These are phyloP conservation scores for Fonsecaea nubica DNA, from an alignment of 2,329 filamentous ascomycete species.

Conservation along the genomic window DNA sequence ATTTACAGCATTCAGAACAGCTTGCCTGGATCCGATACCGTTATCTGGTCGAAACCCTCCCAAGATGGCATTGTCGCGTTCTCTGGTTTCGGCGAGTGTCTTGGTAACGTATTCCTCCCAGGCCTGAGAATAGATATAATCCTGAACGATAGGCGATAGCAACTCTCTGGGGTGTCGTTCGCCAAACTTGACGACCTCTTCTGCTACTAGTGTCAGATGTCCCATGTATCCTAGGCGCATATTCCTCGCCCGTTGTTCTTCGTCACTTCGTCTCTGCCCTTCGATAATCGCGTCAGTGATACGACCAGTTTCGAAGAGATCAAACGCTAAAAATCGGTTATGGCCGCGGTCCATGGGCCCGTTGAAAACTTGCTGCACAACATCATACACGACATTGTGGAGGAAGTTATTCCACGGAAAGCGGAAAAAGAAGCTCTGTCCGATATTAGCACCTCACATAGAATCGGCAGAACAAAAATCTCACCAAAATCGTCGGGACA, in stretches of 20 bases:
- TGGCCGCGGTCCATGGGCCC: constrained; percentile 96
- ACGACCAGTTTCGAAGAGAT: constrained; percentile 88
- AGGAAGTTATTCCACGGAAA: constrained; percentile 99
- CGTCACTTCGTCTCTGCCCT: constrained; percentile 85
- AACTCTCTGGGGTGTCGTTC: constrained; percentile 90
- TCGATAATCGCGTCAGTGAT: constrained; percentile 91
- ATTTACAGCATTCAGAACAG: constrained; percentile 66
- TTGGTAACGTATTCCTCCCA: constrained; percentile 97
- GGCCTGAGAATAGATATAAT: constrained; percentile 84
- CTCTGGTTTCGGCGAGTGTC: constrained; percentile 87
- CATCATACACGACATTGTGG: constrained; percentile 98
- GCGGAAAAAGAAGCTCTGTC: constrained; percentile 92
- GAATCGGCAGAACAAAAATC: constrained; percentile 42
- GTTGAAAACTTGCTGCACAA: constrained; percentile 98
- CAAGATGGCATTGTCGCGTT: constrained; percentile 97
- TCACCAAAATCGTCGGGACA: constrained; percentile 91
- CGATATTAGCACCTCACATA: constrained; percentile 18
- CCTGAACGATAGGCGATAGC: constrained; percentile 80
- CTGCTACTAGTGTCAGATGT: constrained; percentile 92
- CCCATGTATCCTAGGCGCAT: constrained; percentile 99
- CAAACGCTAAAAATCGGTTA: constrained; percentile 86
- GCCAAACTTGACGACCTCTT: constrained; percentile 98
- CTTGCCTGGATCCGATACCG: constrained; percentile 77
- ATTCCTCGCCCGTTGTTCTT: constrained; percentile 79
- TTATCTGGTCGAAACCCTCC: constrained; percentile 93